Evolutionary conservation across 163 green algal genomes (phyloP).

Genomic region (Chlamydomonas reinhardtii): DNA sequence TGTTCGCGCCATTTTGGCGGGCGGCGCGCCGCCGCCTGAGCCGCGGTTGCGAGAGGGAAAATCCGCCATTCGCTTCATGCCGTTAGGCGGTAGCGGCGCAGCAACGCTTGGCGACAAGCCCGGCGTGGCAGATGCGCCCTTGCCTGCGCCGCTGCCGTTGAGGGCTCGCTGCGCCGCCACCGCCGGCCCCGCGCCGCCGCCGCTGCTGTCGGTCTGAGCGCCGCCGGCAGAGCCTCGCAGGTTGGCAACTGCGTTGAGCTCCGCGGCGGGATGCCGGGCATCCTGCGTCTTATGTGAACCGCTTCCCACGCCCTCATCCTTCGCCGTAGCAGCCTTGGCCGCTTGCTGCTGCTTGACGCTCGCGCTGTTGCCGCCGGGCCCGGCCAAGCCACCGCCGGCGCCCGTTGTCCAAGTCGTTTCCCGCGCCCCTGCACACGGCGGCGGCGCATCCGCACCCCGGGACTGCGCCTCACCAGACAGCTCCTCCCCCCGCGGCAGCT

Average conservation of each 20-base stretch:
- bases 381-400: background rate
- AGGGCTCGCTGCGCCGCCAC: background rate
- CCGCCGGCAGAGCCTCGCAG: constrained; percentile 17
- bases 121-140: background rate
- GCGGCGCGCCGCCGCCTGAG: background rate
- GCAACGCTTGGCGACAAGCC: background rate
- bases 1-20: background rate
- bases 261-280: background rate
- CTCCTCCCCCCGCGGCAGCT: no score
- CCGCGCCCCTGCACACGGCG: no score
- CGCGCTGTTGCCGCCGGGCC: background rate
- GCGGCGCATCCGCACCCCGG: background rate
- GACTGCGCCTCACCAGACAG: constrained; percentile 42
- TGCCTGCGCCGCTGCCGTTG: background rate
- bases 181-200: background rate
- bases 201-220: constrained; percentile 37
- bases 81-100: background rate
- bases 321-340: no score
- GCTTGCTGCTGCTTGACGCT: background rate
- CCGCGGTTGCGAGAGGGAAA: background rate
- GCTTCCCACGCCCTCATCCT: no score
- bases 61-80: background rate
- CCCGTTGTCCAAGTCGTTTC: no score
- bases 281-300: background rate
- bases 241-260: background rate